Conservation (phyloP, 352 stramenopile species). For the Pythium aquatile region DNA sequence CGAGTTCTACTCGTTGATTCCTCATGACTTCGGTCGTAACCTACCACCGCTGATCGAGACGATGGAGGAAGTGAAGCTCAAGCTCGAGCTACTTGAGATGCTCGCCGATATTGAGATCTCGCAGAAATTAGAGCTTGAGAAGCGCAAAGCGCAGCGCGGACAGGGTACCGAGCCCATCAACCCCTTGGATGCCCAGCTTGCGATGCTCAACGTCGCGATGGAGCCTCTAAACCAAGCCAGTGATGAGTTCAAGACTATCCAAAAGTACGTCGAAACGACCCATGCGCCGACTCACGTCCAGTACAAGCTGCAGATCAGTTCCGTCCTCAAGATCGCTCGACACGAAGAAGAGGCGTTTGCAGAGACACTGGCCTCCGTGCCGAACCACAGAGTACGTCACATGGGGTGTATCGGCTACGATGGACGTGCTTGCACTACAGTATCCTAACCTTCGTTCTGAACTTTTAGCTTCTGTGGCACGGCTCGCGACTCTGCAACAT, state of each 20-base stretch:
- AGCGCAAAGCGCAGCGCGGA: slow-evolving; percentile 19
- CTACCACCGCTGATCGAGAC: slow-evolving; percentile 50
- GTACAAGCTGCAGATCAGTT: slow-evolving; percentile 49
- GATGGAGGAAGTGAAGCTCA: slow-evolving; percentile 56
- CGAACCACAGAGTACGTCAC: slow-evolving; percentile 52
- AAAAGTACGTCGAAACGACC: slow-evolving; percentile 59
- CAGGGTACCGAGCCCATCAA: slow-evolving; percentile 25
- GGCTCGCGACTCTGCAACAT: slow-evolving; percentile 79
- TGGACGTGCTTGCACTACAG: not conserved
- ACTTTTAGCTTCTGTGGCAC: slow-evolving; percentile 73
- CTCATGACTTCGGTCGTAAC: slow-evolving; percentile 60
- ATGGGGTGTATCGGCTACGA: not conserved
- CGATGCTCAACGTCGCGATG: slow-evolving; percentile 50
- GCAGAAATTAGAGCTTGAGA: slow-evolving; percentile 45
- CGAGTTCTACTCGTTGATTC: slow-evolving; percentile 72
- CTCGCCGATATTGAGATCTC: slow-evolving; percentile 64
- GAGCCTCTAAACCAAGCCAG: slow-evolving; percentile 32
- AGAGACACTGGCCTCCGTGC: slow-evolving; percentile 35
- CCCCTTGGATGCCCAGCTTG: slow-evolving; percentile 53
- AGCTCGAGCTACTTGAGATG: slow-evolving; percentile 60
- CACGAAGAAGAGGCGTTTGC: slow-evolving; percentile 43
- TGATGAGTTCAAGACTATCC: slow-evolving; percentile 55
- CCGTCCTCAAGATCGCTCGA: slow-evolving; percentile 48
- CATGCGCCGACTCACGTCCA: slow-evolving; percentile 47
- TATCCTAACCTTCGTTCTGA: not conserved